phyloP scores from a whole-genome alignment of 306 rosid genomes.

The Corylus avellana region DNA sequence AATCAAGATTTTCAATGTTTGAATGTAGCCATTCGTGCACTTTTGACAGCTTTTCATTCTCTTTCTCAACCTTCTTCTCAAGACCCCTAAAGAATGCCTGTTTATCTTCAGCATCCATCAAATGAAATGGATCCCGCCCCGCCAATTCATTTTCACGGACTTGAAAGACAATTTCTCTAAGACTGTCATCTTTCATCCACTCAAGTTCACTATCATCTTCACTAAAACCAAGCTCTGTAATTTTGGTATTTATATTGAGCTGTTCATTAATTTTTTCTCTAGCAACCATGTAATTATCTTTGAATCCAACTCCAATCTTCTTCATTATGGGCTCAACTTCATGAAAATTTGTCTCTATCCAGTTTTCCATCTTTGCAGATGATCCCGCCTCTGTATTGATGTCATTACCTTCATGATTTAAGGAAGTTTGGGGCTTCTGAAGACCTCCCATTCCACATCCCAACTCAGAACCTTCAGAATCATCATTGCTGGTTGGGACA shows the following conservation, averaged over 20 bases:
- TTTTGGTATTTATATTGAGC: constrained; percentile 37
- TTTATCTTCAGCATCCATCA: constrained; percentile 70
- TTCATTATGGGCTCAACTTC: constrained; percentile 76
- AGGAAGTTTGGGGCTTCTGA: constrained; percentile 41
- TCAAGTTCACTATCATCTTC: constrained; percentile 73
- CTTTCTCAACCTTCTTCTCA: constrained; percentile 71
- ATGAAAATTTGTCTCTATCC: constrained; percentile 72
- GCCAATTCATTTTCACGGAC: constrained; percentile 83
- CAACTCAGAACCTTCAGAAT: constrained; percentile 26
- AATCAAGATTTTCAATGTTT: constrained; percentile 85
- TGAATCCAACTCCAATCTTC: constrained; percentile 78
- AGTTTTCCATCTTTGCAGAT: constrained; percentile 51
- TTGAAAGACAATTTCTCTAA: constrained; percentile 80
- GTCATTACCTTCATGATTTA: constrained; percentile 40
- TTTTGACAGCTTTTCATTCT: constrained; percentile 64
- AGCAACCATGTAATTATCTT: constrained; percentile 74
- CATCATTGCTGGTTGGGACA: constrained; percentile 31
- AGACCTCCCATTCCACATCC: constrained; percentile 27
- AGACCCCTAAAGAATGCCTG: constrained; percentile 77
- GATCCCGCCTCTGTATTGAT: constrained; percentile 24
- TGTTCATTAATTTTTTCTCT: constrained; percentile 55
- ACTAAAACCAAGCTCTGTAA: constrained; percentile 39
- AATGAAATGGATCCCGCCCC: constrained; percentile 75
- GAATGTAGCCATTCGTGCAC: constrained; percentile 88
- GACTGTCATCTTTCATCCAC: constrained; percentile 84